Base-by-base conservation (phyloP, 176 grass and related monocot genomes). In the Cenchrus purpureus region DNA sequence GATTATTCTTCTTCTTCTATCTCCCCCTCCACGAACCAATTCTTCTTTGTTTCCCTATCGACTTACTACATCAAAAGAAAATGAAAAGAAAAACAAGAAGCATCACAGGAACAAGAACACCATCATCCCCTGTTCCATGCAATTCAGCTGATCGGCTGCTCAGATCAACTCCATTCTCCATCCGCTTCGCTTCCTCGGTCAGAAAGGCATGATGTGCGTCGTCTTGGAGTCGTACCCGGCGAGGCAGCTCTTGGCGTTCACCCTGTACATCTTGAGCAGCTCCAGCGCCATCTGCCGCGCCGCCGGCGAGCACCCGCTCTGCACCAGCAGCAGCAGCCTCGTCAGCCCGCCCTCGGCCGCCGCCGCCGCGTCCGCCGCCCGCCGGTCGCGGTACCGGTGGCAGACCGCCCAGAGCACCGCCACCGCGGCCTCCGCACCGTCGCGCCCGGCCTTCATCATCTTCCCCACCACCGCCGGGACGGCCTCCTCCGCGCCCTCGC, bases 161-260 rank as follows among this genome's bases (percentile, higher is more conserved):
- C 29, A 3, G 16, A 67, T 12, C 72, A 52, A 55, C 51, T 55
- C 65, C 74, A 72, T 82, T 60, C 57, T 8, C 28, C 49, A 56
- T 61, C 37, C 13, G 37, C 53, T 80, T 19, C 37, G 45, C 3
- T 90, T 68, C 70, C 7, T 68, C 77, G 95, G 90, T 76, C 80
- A 98, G 90, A 96, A 99, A 0, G 97, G 97, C 91, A 95, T 96
- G 86, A 99, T 96, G 89, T 99, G 93, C 13, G 88, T 89, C 64
- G 97, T 96, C 61, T 96, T 99, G 85, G 93, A 90, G 79, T 94
- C 97, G 55, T 99, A 99, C 8, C 97, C 93, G n/a, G 91, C 86
- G 65, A 99, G 83, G 83, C 91, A 99, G 83, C 90, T 92, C 84
- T 96, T 96, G 74, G 91, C 87, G 58, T 92, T 92, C 60, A 99